Evolutionary conservation across 2,329 filamentous ascomycete genomes (phyloP).

Genomic region (Calonectria honghensis): DNA sequence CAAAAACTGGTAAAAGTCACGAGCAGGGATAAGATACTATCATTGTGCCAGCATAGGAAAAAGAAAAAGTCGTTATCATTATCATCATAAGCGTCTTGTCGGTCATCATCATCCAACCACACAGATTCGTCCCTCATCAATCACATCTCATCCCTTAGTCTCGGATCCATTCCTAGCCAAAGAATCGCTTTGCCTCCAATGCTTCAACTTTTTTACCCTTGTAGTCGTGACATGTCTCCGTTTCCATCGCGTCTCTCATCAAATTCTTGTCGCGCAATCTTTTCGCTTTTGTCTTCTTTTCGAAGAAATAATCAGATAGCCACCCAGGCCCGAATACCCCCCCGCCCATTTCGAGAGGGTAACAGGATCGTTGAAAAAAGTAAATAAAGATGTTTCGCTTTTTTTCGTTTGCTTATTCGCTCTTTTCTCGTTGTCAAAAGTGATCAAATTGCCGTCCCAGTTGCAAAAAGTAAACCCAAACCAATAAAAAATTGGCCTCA

Average conservation of each 20-base stretch:
- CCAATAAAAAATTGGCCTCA: constrained; percentile 23
- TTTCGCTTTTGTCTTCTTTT: constrained; percentile 29
- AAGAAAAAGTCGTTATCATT: constrained; percentile 52
- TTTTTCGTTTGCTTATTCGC: constrained; percentile 28
- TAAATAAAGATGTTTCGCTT: constrained; percentile 36
- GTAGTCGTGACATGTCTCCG: constrained; percentile 37
- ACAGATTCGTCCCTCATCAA: constrained; percentile 43
- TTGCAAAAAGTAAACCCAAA: constrained; percentile 18
- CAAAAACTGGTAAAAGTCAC: background rate
- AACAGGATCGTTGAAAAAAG: constrained; percentile 26
- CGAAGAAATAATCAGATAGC: constrained; percentile 28
- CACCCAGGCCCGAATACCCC: constrained; percentile 7
- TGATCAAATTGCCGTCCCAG: constrained; percentile 30
- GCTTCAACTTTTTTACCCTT: constrained; percentile 42
- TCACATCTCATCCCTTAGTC: constrained; percentile 43
- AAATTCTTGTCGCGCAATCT: constrained; percentile 29
- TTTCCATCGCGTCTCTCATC: constrained; percentile 21
- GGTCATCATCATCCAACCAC: constrained; percentile 49
- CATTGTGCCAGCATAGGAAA: constrained; percentile 37
- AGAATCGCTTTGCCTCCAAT: constrained; percentile 51
- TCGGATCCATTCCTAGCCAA: constrained; percentile 38
- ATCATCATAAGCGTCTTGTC: constrained; percentile 54
- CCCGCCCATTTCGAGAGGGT: constrained; percentile 5
- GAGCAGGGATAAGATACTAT: constrained; percentile 2
- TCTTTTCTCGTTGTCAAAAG: constrained; percentile 28